Evolutionary conservation across 2,329 filamentous ascomycete genomes (phyloP), one percentile per base, ranked within the genome.

Genomic region (Scorias spongiosa): DNA sequence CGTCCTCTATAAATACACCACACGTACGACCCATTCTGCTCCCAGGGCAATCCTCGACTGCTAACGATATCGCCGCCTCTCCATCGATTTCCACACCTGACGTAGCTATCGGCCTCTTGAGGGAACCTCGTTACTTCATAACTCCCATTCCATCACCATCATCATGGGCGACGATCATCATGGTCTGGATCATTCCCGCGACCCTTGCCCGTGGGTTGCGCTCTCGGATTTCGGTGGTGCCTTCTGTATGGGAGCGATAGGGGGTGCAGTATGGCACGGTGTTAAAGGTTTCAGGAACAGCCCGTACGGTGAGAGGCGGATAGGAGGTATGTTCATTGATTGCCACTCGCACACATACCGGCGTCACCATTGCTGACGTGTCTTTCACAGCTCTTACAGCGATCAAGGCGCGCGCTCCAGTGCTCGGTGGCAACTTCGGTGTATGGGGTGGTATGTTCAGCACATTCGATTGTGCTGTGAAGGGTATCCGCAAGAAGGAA

Each of bases 151-250:
- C 39, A 43, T 46, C 38, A 18, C 38, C 38, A 28, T 28, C 14
- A 40, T 28, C 38, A 39, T 44, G 29, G 44, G 38, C 36, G 46
- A 48, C 42, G 40, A 36, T 15, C 32, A 44, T 42, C 57, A 59
- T 47, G 57, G 57, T 42, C 52, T 94, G 83, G 89, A 98, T 78
- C 91, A 96, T 74, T 83, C 84, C 51, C 78, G 91, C 70, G 91
- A 96, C 67, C 91, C 91, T 50, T 96, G 91, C 68, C 91, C 91
- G 45, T 96, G 82, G 81, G 88, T 96, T 60, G 84, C 91, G 52
- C 75, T 96, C 54, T 94, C 88, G 68, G 91, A 98, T 70, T 96
- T 96, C 63, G 91, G 91, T 50, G 91, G 91, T 68, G 91, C 89
- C 46, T 95, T 96, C 60, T 81, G 77, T 62, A 96, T 95, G 89